Conservation (phyloP, 2,329 filamentous ascomycete species). For the Colletotrichum siamense region DNA sequence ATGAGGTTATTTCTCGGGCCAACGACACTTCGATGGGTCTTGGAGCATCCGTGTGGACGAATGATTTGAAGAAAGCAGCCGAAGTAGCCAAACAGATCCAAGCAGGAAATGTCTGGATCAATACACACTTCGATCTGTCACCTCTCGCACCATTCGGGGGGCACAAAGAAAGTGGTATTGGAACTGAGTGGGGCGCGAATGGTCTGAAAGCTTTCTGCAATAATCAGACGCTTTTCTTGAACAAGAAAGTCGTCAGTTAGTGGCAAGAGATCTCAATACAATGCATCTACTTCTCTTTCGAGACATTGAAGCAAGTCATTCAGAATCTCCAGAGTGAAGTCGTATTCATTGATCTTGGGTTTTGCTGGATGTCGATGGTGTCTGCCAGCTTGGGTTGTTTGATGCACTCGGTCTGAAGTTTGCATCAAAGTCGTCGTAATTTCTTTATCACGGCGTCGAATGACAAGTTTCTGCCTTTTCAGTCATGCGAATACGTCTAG, state of each 20-base stretch:
- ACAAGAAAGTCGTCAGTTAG: background rate
- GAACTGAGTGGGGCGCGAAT: background rate
- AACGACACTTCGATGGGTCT: constrained; percentile 60
- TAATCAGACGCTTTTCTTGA: background rate
- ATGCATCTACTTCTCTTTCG: background rate
- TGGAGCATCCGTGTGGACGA: constrained; percentile 63
- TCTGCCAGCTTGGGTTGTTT: background rate
- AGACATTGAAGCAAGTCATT: rapidly evolving
- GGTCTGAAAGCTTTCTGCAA: background rate
- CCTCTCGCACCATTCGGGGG: background rate
- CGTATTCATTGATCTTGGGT: rapidly evolving
- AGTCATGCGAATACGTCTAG: background rate
- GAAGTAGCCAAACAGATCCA: constrained; percentile 42
- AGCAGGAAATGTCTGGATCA: background rate
- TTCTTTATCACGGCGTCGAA: background rate
- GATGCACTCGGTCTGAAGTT: background rate
- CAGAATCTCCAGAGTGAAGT: rapidly evolving
- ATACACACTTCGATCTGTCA: background rate
- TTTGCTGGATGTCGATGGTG: background rate
- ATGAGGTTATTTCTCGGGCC: constrained; percentile 61
- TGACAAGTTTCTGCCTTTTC: background rate
- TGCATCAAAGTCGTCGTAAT: background rate
- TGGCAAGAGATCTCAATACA: background rate
- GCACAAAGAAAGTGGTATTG: background rate
- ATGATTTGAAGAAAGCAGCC: constrained; percentile 55